Evolutionary conservation across 805 yeast species (phyloP).

Genomic region (Kockiozyma suomiensis): DNA sequence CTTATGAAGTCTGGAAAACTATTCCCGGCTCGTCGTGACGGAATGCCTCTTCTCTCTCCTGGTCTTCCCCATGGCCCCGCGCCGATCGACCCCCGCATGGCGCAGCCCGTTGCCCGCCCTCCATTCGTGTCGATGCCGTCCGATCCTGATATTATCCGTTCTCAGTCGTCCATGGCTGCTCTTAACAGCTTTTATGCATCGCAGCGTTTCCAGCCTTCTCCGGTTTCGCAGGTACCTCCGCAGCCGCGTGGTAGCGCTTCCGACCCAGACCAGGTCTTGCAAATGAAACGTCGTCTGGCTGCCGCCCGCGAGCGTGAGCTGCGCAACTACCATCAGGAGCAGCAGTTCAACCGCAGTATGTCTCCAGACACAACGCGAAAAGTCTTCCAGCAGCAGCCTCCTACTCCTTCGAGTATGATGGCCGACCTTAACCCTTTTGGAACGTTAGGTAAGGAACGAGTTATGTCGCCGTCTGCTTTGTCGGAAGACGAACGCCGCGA

Average conservation of each 20-base stretch:
- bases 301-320: slow-evolving; percentile 35
- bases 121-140: slow-evolving; percentile 22
- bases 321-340: slow-evolving; percentile 36
- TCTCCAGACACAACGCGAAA: slow-evolving; percentile 33
- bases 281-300: slow-evolving; percentile 35
- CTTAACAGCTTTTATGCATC: slow-evolving; percentile 24
- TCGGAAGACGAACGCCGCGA: slow-evolving; percentile 36
- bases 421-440: slow-evolving; percentile 28
- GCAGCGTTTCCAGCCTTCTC: slow-evolving; percentile 30
- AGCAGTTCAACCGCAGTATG: slow-evolving; percentile 34
- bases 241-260: slow-evolving; percentile 3
- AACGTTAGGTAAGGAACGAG: slow-evolving; percentile 24
- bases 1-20: slow-evolving; percentile 36
- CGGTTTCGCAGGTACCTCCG: slow-evolving; percentile 15
- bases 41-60: slow-evolving; percentile 21
- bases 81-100: slow-evolving; percentile 33
- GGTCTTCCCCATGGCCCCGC: slow-evolving; percentile 25
- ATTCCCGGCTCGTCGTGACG: slow-evolving; percentile 34
- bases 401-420: slow-evolving; percentile 18
- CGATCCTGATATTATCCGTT: slow-evolving; percentile 30
- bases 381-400: slow-evolving; percentile 14
- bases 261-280: slow-evolving; percentile 34
- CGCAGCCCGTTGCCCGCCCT: slow-evolving; percentile 30
- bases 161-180: slow-evolving; percentile 31
- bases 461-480: slow-evolving; percentile 32